These are phyloP conservation scores for Argentina anserina DNA, from an alignment of 306 rosid genomes.

Conservation along the genomic window DNA sequence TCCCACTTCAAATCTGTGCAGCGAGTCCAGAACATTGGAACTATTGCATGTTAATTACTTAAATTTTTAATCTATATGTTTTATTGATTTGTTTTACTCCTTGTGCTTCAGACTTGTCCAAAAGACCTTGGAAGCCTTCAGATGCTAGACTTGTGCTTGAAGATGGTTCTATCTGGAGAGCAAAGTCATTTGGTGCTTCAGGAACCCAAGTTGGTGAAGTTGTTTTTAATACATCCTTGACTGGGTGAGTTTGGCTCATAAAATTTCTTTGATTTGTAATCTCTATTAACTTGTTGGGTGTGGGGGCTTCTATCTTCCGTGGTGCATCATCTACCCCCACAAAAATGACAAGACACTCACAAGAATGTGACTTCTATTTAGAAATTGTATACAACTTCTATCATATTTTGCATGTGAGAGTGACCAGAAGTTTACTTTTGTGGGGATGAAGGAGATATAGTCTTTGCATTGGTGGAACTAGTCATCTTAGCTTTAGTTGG, in stretches of 20 bases:
- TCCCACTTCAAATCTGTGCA: too few species aligned
- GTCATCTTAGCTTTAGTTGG: background rate
- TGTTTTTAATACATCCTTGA: slow-evolving; percentile 87
- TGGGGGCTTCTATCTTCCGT: background rate
- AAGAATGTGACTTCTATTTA: background rate
- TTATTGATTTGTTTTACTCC: background rate
- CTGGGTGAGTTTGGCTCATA: slow-evolving; percentile 54
- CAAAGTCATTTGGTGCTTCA: slow-evolving; percentile 86
- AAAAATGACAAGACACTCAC: too few species aligned
- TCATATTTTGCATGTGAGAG: background rate
- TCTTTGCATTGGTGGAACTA: background rate
- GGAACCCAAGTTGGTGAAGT: slow-evolving; percentile 99
- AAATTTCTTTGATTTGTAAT: background rate
- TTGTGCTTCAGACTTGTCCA: slow-evolving; percentile 46
- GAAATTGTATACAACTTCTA: background rate
- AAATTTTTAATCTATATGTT: background rate
- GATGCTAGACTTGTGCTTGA: slow-evolving; percentile 90
- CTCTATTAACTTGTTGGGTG: background rate
- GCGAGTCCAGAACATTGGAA: background rate
- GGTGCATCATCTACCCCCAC: background rate
- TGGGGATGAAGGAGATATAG: background rate
- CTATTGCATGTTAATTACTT: background rate
- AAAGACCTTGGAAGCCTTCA: slow-evolving; percentile 82
- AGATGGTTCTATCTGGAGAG: slow-evolving; percentile 98
- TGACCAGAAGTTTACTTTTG: background rate